These are phyloP conservation scores for Simplicillium sp. DNA, from an alignment of 2,329 filamentous ascomycete genomes.

Conservation along the genomic window DNA sequence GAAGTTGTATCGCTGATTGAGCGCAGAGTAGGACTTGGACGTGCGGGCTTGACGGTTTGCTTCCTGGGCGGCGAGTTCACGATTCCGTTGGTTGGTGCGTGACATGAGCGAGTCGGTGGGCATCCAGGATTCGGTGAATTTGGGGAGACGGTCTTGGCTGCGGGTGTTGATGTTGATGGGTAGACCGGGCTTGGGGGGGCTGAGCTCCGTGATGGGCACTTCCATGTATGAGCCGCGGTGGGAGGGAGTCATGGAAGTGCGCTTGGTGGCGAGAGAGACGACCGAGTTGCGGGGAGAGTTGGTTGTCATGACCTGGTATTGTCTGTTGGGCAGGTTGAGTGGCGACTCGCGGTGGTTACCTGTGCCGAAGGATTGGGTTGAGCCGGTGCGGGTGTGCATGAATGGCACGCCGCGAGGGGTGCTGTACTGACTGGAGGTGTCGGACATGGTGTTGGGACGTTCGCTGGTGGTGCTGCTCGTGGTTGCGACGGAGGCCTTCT, in stretches of 20 bases:
- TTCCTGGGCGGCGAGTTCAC: constrained; percentile 27
- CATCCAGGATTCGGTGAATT: constrained; percentile 46
- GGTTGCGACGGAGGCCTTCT: constrained; percentile 48
- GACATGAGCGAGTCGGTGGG: constrained; percentile 43
- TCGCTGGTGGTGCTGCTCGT: constrained; percentile 45
- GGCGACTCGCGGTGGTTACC: constrained; percentile 35
- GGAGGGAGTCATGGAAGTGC: constrained; percentile 29
- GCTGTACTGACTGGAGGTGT: constrained; percentile 31
- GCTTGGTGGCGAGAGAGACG: constrained; percentile 35
- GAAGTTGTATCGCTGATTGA: constrained; percentile 34
- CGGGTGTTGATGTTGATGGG: constrained; percentile 11
- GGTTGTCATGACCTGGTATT: constrained; percentile 39
- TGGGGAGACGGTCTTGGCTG: constrained; percentile 27
- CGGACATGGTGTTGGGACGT: constrained; percentile 40
- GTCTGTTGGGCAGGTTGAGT: constrained; percentile 42
- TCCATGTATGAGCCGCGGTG: constrained; percentile 38
- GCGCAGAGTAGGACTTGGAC: constrained; percentile 32
- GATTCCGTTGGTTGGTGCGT: constrained; percentile 43
- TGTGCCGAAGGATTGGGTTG: constrained; percentile 44
- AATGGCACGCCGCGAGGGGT: constrained; percentile 60
- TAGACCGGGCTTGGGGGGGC: constrained; percentile 13
- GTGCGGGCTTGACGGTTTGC: constrained; percentile 19
- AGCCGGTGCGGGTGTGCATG: constrained; percentile 63
- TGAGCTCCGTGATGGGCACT: constrained; percentile 33
- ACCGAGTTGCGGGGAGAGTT: constrained; percentile 34